A percentile compares a stretch with the other conserved stretches of the same genome.
Conservation (phyloP, 2,329 filamentous ascomycete species). For the Orbilia quercus region DNA sequence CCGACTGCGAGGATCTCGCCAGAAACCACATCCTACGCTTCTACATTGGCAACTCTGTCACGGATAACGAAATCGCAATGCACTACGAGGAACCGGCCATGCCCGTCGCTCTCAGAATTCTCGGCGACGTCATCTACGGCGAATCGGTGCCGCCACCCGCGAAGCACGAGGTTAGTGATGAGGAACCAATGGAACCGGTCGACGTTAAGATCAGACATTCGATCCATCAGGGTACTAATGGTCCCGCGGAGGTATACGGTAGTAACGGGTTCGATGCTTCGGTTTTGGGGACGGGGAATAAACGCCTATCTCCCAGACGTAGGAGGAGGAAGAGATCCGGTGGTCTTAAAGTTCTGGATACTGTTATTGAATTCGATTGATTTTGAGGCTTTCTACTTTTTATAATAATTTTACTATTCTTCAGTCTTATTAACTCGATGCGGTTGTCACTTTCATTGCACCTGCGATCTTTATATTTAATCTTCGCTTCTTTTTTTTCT, state of each 20-base stretch:
- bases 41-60: slow-evolving; percentile 30
- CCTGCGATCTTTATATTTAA: too few relatives aligned
- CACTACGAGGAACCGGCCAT: slow-evolving; percentile 27
- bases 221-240: background rate
- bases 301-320: too few relatives aligned
- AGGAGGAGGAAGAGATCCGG: background rate
- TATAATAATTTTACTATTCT: too few relatives aligned
- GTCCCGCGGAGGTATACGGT: too few relatives aligned
- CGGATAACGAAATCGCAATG: slow-evolving; percentile 13
- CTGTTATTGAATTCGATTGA: too few relatives aligned
- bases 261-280: too few relatives aligned
- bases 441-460: too few relatives aligned
- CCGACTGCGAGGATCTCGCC: slow-evolving; percentile 42
- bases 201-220: background rate
- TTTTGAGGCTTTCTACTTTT: background rate
- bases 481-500: background rate
- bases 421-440: too few relatives aligned
- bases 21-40: slow-evolving; percentile 34
- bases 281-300: too few relatives aligned
- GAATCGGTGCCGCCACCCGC: slow-evolving; percentile 7
- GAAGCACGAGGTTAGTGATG: background rate
- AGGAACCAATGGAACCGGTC: background rate
- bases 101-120: slow-evolving; percentile 29
- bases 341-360: background rate
- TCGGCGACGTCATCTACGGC: slow-evolving; percentile 33